phyloP scores from a whole-genome alignment of 345 rosid genomes.

The Nephelium lappaceum region DNA sequence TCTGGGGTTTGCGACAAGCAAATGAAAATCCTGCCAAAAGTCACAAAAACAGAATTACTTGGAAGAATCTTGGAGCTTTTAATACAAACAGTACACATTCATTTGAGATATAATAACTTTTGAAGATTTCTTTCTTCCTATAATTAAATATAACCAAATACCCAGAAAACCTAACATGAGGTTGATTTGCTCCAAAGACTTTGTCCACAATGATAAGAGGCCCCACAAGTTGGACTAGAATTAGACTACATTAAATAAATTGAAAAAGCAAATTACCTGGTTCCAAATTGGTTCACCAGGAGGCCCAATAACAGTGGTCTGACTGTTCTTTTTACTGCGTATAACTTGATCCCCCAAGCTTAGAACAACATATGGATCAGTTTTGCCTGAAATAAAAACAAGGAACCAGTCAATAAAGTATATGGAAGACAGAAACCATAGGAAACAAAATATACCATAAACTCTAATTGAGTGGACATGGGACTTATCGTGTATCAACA shows the following conservation, averaged over 20 bases:
- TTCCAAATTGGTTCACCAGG: slow-evolving; percentile 99
- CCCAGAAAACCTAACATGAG: neutral
- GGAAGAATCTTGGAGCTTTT: slow-evolving; percentile 7
- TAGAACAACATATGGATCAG: slow-evolving; percentile 94
- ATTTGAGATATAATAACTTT: neutral
- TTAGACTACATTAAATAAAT: slow-evolving; percentile 17
- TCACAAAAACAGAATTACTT: slow-evolving; percentile 22
- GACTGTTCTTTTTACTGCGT: slow-evolving; percentile 96
- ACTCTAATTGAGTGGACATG: neutral
- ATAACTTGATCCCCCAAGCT: slow-evolving; percentile 83
- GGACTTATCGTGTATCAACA: neutral
- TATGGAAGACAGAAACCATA: slow-evolving; percentile 15
- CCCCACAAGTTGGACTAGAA: neutral
- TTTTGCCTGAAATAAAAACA: slow-evolving; percentile 64
- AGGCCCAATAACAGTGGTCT: slow-evolving; percentile 88
- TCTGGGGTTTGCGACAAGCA: slow-evolving; percentile 89
- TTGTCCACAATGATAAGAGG: neutral
- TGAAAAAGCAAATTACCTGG: slow-evolving; percentile 59
- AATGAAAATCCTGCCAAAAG: slow-evolving; percentile 84
- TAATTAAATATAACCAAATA: neutral
- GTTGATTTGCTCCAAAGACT: neutral
- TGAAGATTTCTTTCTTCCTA: neutral
- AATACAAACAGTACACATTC: slow-evolving; percentile 8
- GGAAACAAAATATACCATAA: slow-evolving; percentile 10
- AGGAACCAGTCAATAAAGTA: slow-evolving; percentile 6